phyloP scores from a whole-genome alignment of 2,329 filamentous ascomycete species.

The Colletotrichum euphorbiae region DNA sequence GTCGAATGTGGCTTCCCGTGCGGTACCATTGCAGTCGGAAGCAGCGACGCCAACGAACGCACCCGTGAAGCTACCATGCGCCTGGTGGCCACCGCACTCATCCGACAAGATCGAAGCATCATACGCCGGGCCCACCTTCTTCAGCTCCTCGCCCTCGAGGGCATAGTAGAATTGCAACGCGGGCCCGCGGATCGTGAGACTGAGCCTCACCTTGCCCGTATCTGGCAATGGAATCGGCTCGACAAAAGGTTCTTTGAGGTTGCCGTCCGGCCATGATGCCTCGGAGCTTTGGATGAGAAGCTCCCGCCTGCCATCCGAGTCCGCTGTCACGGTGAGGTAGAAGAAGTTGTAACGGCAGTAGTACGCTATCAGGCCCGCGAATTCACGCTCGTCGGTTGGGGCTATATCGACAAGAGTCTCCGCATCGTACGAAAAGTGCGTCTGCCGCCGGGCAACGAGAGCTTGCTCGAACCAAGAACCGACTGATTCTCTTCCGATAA shows the following conservation, averaged over 20 bases:
- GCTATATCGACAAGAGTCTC: slow-evolving; percentile 66
- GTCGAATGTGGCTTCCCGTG: slow-evolving; percentile 60
- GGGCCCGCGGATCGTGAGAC: slow-evolving; percentile 62
- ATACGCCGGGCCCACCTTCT: slow-evolving; percentile 64
- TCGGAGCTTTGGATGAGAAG: slow-evolving; percentile 68
- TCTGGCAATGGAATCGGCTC: slow-evolving; percentile 62
- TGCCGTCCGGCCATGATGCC: slow-evolving; percentile 64
- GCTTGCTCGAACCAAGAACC: slow-evolving; percentile 71
- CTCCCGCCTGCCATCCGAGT: slow-evolving; percentile 67
- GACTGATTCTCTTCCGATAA: slow-evolving; percentile 63
- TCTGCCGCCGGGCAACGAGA: slow-evolving; percentile 65
- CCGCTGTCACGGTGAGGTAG: slow-evolving; percentile 69
- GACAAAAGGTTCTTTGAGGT: slow-evolving; percentile 56
- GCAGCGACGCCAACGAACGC: slow-evolving; percentile 69
- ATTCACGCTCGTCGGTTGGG: slow-evolving; percentile 69
- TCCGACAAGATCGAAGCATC: slow-evolving; percentile 71
- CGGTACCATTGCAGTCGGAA: slow-evolving; percentile 66
- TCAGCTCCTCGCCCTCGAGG: slow-evolving; percentile 57
- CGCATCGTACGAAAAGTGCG: slow-evolving; percentile 71
- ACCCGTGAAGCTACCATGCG: slow-evolving; percentile 73
- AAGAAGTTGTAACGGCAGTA: slow-evolving; percentile 75
- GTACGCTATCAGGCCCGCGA: slow-evolving; percentile 70
- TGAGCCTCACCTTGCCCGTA: slow-evolving; percentile 65
- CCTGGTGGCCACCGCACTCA: slow-evolving; percentile 71
- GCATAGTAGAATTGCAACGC: slow-evolving; percentile 69